A percentile compares a stretch with the other conserved stretches of the same genome.
These are phyloP conservation scores for Paramecium caudatum DNA, from an alignment of 73 alveolate species.

Conservation along the genomic window DNA sequence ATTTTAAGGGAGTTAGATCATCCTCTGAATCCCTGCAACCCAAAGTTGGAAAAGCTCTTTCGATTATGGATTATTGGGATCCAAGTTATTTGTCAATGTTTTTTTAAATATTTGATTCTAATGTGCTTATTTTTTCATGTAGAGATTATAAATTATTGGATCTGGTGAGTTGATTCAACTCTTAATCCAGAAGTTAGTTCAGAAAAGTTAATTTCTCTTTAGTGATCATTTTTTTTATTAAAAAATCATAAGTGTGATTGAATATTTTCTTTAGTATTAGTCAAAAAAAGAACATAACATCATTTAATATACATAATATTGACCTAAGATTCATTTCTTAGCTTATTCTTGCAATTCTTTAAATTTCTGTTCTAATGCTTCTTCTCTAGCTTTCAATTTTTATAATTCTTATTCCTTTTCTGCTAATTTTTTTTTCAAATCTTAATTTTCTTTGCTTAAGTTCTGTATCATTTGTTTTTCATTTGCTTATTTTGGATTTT, in stretches of 20 bases:
- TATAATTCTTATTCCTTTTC: neutral
- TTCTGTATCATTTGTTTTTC: neutral
- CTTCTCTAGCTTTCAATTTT: slow-evolving; percentile 6
- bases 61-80: slow-evolving; percentile 5
- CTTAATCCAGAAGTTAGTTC: slow-evolving; percentile 39
- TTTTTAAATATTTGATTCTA: neutral
- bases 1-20: slow-evolving; percentile 2
- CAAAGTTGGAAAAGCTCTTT: slow-evolving; percentile 47
- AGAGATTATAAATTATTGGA: neutral
- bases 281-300: no score
- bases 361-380: slow-evolving; percentile 9
- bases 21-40: neutral
- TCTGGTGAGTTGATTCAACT: slow-evolving; percentile 3
- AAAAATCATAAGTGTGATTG: no score
- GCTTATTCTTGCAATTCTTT: slow-evolving; percentile 5
- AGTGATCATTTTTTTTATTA: slow-evolving; percentile 11
- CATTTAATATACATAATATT: neutral
- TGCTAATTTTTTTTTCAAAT: slow-evolving; percentile 11
- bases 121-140: neutral
- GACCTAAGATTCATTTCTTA: slow-evolving; percentile 19
- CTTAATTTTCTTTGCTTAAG: slow-evolving; percentile 44
- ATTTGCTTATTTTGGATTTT: neutral
- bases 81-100: slow-evolving; percentile 50
- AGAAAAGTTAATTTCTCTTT: slow-evolving; percentile 61
- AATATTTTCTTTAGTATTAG: no score